These are phyloP conservation scores for Kuraishia borneana DNA, from an alignment of 805 yeast genomes.

Conservation along the genomic window DNA sequence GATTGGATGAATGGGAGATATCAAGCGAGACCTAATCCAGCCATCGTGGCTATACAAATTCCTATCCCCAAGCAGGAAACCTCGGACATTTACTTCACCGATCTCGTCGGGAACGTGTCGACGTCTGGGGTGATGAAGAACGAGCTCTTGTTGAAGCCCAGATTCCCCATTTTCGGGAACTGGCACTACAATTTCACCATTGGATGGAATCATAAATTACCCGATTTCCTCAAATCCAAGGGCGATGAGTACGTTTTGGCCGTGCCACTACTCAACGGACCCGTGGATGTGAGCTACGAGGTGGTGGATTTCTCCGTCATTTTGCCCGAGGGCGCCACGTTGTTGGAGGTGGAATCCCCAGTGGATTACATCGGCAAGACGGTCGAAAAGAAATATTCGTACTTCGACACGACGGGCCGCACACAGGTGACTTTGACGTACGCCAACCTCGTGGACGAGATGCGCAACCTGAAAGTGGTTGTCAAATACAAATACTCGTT, in stretches of 20 bases:
- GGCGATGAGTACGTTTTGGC: constrained; percentile 43
- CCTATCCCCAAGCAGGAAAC: constrained; percentile 29
- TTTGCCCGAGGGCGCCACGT: constrained; percentile 80
- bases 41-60: constrained; percentile 50
- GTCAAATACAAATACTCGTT: constrained; percentile 54
- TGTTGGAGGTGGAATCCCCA: constrained; percentile 46
- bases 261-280: constrained; percentile 67
- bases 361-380: constrained; percentile 23
- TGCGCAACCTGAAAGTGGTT: constrained; percentile 41
- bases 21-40: constrained; percentile 40
- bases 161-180: constrained; percentile 93
- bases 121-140: constrained; percentile 42
- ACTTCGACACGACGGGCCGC: constrained; percentile 75
- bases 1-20: constrained; percentile 58
- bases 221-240: constrained; percentile 35
- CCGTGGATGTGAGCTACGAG: constrained; percentile 56
- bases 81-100: constrained; percentile 69
- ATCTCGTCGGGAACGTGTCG: constrained; percentile 87
- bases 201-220: constrained; percentile 74
- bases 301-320: constrained; percentile 47
- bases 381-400: constrained; percentile 29
- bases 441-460: constrained; percentile 57
- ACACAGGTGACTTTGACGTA: constrained; percentile 54
- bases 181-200: constrained; percentile 93
- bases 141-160: constrained; percentile 56